Evolutionary conservation across 2,329 filamentous ascomycete species (phyloP).

Genomic region (Fusarium sp.): DNA sequence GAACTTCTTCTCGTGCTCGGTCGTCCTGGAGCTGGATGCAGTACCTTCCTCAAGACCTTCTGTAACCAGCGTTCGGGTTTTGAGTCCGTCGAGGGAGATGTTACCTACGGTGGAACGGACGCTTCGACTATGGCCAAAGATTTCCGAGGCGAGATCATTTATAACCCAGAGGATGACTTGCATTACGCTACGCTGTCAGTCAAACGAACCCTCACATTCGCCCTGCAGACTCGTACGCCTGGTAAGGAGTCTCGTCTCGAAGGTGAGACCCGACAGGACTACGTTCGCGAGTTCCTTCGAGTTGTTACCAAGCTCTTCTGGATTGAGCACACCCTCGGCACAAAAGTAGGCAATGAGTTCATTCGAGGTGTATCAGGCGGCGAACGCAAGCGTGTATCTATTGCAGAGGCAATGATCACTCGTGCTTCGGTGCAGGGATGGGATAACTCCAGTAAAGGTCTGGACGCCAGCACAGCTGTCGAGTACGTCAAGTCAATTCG

Average conservation of each 20-base stretch:
- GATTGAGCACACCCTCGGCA: slow-evolving; percentile 76
- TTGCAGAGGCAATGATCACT: slow-evolving; percentile 73
- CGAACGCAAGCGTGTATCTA: slow-evolving; percentile 79
- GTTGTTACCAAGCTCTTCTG: slow-evolving; percentile 78
- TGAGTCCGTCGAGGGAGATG: slow-evolving; percentile 71
- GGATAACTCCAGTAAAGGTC: slow-evolving; percentile 79
- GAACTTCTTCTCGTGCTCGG: slow-evolving; percentile 77
- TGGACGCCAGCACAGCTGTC: slow-evolving; percentile 78
- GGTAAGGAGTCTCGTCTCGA: slow-evolving; percentile 61
- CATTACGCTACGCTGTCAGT: slow-evolving; percentile 78
- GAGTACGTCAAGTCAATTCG: slow-evolving; percentile 75
- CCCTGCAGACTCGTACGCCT: slow-evolving; percentile 72
- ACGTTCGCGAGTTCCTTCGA: slow-evolving; percentile 64
- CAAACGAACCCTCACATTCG: slow-evolving; percentile 74
- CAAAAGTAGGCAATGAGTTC: slow-evolving; percentile 75
- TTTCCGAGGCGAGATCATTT: slow-evolving; percentile 73
- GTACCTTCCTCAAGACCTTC: slow-evolving; percentile 76
- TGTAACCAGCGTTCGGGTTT: slow-evolving; percentile 76
- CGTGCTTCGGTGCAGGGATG: slow-evolving; percentile 75
- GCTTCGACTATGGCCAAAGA: slow-evolving; percentile 60
- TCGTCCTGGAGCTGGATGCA: slow-evolving; percentile 75
- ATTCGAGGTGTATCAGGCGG: slow-evolving; percentile 73
- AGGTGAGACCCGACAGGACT: slow-evolving; percentile 68
- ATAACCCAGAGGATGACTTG: slow-evolving; percentile 74
- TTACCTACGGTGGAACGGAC: slow-evolving; percentile 68